Conservation (phyloP, 2,329 filamentous ascomycete genomes). For the Parastagonospora avenae region DNA sequence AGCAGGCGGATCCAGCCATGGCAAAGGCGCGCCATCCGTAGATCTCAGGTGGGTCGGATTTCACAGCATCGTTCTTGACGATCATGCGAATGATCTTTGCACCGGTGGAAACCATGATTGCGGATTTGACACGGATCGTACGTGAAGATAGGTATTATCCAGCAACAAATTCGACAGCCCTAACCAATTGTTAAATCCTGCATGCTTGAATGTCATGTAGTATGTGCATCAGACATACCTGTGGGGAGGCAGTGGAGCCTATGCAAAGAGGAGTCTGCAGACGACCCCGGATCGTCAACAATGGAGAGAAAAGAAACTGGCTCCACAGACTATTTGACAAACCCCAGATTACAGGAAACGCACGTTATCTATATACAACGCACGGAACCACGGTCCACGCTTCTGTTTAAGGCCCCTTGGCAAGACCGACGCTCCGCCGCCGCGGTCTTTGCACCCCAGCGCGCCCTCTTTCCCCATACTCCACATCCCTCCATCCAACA, state of each 20-base stretch:
- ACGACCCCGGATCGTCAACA: conserved; percentile 9
- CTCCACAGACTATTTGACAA: conserved; percentile 27
- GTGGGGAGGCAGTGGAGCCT: not conserved
- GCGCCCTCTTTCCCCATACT: conserved; percentile 11
- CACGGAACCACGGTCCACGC: conserved; percentile 28
- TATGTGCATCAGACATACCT: too few relatives aligned
- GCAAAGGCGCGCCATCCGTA: conserved; percentile 73
- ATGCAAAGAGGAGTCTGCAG: conserved; percentile 1
- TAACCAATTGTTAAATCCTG: too few relatives aligned
- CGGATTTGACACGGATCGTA: not conserved
- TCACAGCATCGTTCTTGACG: conserved; percentile 74
- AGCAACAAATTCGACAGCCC: too few relatives aligned
- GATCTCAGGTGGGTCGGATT: conserved; percentile 67
- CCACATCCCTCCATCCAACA: not conserved
- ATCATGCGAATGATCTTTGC: conserved; percentile 58
- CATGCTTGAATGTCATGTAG: too few relatives aligned
- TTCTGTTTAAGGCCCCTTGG: conserved; percentile 13
- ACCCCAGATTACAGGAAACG: conserved; percentile 8
- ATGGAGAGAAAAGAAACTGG: conserved; percentile 12
- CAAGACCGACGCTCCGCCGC: conserved; percentile 30
- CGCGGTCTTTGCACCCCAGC: conserved; percentile 19
- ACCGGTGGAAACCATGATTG: conserved; percentile 22
- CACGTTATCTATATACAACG: conserved; percentile 31
- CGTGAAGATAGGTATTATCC: too few relatives aligned
- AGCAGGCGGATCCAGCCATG: conserved; percentile 69